These are phyloP conservation scores for Talaromyces liani DNA, from an alignment of 495 filamentous ascomycete genomes.

Conservation along the genomic window DNA sequence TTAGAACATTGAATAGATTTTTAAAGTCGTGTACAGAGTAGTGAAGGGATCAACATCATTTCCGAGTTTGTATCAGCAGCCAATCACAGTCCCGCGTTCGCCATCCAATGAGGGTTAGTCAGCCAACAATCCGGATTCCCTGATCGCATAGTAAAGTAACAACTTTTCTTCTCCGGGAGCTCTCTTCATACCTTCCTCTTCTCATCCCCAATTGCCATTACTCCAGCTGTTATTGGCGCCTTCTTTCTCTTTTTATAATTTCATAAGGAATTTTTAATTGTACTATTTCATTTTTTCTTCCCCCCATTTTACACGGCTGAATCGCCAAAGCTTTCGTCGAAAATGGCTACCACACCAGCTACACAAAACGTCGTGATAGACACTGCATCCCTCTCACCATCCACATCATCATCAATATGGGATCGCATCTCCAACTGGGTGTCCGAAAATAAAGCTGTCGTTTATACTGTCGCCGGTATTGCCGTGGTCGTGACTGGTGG, in stretches of 20 bases:
- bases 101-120: neutral
- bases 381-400: constrained; percentile 39
- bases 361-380: constrained; percentile 28
- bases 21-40: neutral
- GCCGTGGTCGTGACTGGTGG: constrained; percentile 85
- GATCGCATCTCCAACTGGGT: constrained; percentile 86
- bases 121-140: neutral
- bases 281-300: neutral
- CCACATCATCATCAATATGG: constrained; percentile 66
- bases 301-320: neutral
- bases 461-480: constrained; percentile 92
- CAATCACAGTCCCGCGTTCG: neutral
- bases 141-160: neutral
- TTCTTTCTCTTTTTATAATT: neutral
- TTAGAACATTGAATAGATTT: neutral
- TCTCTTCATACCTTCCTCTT: neutral
- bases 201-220: neutral
- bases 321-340: neutral
- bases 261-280: constrained; percentile 3
- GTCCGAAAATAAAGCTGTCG: constrained; percentile 87
- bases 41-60: neutral
- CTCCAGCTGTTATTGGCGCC: neutral
- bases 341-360: neutral
- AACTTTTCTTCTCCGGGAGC: neutral
- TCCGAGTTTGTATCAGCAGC: neutral